These are phyloP conservation scores for Candida vartiovaarae DNA, from an alignment of 805 yeast species.

Conservation along the genomic window DNA sequence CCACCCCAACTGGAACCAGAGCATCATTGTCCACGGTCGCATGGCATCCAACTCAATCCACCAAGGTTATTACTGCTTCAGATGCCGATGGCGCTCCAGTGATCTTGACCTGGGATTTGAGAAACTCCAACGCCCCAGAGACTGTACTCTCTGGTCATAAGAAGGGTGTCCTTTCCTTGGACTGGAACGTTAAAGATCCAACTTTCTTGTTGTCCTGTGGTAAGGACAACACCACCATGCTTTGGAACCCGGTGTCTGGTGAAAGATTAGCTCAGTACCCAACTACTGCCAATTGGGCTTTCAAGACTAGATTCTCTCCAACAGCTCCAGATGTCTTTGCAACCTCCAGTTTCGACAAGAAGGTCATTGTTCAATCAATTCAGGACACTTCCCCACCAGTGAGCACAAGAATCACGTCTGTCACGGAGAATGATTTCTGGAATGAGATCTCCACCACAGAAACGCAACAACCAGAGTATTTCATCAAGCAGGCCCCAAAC, in stretches of 20 bases:
- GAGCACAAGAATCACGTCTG: constrained; percentile 33
- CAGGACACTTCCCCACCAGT: constrained; percentile 75
- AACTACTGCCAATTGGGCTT: constrained; percentile 89
- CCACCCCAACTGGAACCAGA: constrained; percentile 42
- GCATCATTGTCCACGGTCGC: constrained; percentile 75
- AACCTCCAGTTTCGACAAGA: constrained; percentile 81
- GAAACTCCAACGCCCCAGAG: constrained; percentile 91
- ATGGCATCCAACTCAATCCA: constrained; percentile 92
- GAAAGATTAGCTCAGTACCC: constrained; percentile 80
- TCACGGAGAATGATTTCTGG: constrained; percentile 80
- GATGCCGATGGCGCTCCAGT: constrained; percentile 75
- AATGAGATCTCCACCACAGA: constrained; percentile 61
- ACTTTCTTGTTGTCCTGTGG: constrained; percentile 81
- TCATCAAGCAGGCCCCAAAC: constrained; percentile 73
- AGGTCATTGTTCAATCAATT: constrained; percentile 70
- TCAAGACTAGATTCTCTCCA: constrained; percentile 84
- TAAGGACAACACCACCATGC: constrained; percentile 75
- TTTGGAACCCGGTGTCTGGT: constrained; percentile 87
- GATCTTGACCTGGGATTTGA: constrained; percentile 86
- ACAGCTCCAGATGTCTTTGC: constrained; percentile 84
- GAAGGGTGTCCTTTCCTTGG: constrained; percentile 82
- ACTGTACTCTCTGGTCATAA: constrained; percentile 68
- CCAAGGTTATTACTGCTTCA: constrained; percentile 82
- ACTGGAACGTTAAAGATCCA: constrained; percentile 88
- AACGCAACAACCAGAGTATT: constrained; percentile 66